A percentile compares a stretch with the other conserved stretches of the same genome.
These are phyloP conservation scores for Chlorella sorokiniana DNA, from an alignment of 139 green algal genomes.

Conservation along the genomic window DNA sequence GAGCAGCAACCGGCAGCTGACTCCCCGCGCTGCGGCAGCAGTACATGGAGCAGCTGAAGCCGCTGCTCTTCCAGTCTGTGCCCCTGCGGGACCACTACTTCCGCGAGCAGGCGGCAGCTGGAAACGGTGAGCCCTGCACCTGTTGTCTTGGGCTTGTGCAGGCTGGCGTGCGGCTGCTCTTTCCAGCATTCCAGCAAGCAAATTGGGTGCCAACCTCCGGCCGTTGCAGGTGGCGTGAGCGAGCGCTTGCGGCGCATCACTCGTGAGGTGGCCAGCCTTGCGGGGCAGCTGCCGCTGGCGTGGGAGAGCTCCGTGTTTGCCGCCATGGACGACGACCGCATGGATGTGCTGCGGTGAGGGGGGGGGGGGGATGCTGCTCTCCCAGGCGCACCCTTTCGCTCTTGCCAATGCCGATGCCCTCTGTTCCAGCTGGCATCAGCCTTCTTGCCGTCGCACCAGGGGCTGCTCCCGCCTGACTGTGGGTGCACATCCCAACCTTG, in stretches of 20 bases:
- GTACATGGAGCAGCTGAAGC: constrained; percentile 9
- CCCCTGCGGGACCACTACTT: constrained; percentile 20
- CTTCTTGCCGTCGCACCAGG: neutral
- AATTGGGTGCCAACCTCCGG: neutral
- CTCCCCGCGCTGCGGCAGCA: neutral
- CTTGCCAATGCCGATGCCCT: neutral
- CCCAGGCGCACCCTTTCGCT: neutral
- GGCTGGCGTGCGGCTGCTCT: neutral
- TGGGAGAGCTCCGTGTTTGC: constrained; percentile 50
- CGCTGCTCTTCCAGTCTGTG: constrained; percentile 25
- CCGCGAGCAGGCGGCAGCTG: neutral
- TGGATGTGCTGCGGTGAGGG: constrained; percentile 54
- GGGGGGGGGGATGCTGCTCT: neutral
- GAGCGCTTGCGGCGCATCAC: constrained; percentile 40
- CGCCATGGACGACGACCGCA: constrained; percentile 49
- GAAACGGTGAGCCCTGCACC: neutral
- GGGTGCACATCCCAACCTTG: neutral
- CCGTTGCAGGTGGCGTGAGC: constrained; percentile 11
- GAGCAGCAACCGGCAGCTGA: too few relatives aligned
- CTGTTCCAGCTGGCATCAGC: neutral
- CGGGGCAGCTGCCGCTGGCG: constrained; percentile 55
- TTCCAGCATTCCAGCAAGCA: neutral
- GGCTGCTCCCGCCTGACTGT: neutral
- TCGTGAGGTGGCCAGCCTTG: constrained; percentile 52
- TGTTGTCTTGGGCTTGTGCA: too few relatives aligned